phyloP scores from a whole-genome alignment of 306 rosid species.

The Urtica urens region DNA sequence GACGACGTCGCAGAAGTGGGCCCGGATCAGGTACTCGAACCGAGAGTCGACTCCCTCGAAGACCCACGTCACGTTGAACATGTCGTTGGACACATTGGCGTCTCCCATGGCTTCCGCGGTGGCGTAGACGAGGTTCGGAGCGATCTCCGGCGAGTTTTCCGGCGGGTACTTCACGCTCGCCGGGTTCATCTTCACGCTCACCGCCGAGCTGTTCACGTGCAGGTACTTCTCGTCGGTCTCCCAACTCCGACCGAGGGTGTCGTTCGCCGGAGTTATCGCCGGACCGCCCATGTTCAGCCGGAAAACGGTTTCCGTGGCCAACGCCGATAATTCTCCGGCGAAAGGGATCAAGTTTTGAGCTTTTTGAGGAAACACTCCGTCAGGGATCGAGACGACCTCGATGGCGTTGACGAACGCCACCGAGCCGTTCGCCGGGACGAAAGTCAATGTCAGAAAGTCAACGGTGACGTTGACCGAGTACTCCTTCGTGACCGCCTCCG shows the following conservation, averaged over 20 bases:
- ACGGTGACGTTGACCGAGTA: slow-evolving; percentile 66
- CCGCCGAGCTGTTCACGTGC: slow-evolving; percentile 66
- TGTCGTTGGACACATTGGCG: slow-evolving; percentile 45
- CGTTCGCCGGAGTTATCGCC: slow-evolving; percentile 59
- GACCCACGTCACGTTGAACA: slow-evolving; percentile 94
- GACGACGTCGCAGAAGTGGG: slow-evolving; percentile 77
- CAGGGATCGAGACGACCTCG: slow-evolving; percentile 83
- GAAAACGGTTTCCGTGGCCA: slow-evolving; percentile 70
- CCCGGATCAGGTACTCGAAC: slow-evolving; percentile 60
- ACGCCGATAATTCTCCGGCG: slow-evolving; percentile 50
- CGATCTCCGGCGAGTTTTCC: slow-evolving; percentile 53
- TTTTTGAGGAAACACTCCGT: slow-evolving; percentile 62
- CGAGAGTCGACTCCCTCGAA: slow-evolving; percentile 54
- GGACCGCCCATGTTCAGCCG: slow-evolving; percentile 86
- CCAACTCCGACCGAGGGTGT: slow-evolving; percentile 89
- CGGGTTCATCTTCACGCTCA: slow-evolving; percentile 47
- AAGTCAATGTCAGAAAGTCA: slow-evolving; percentile 44
- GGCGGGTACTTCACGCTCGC: slow-evolving; percentile 42
- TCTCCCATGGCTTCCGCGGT: slow-evolving; percentile 72
- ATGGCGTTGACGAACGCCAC: slow-evolving; percentile 77
- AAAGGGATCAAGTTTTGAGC: slow-evolving; percentile 50
- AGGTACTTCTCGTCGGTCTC: slow-evolving; percentile 71
- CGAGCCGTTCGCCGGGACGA: slow-evolving; percentile 65
- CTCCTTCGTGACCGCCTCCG: slow-evolving; percentile 74
- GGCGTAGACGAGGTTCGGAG: slow-evolving; percentile 86